These are phyloP conservation scores for Radiomyces spectabilis DNA, from an alignment of 192 early-diverging fungal genomes.

Conservation along the genomic window DNA sequence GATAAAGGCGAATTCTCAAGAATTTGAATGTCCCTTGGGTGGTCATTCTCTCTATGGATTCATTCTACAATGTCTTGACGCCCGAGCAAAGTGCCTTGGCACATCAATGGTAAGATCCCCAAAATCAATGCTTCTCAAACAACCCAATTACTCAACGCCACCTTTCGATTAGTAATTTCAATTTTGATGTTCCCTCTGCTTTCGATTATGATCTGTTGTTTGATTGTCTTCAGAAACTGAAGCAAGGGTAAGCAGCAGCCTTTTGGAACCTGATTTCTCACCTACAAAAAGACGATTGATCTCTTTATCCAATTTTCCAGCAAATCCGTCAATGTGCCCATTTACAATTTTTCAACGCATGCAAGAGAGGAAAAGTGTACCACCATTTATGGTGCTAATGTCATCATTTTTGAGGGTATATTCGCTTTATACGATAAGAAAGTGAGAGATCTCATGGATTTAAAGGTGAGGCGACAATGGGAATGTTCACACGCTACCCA, in stretches of 20 bases:
- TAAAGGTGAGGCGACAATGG: conserved; percentile 40
- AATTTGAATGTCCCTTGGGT: conserved; percentile 78
- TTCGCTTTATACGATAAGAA: conserved; percentile 88
- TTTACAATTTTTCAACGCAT: conserved; percentile 89
- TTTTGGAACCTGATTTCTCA: too few relatives aligned
- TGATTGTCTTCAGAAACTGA: conserved; percentile 65
- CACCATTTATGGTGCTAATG: conserved; percentile 87
- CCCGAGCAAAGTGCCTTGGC: conserved; percentile 59
- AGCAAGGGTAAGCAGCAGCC: conserved; percentile 69
- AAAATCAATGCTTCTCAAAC: background rate
- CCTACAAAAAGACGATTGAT: background rate
- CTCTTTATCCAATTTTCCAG: conserved; percentile 1
- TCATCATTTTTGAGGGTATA: conserved; percentile 96
- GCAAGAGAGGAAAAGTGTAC: conserved; percentile 63
- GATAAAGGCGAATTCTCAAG: conserved; percentile 53
- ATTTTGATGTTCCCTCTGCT: conserved; percentile 91
- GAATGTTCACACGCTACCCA: background rate
- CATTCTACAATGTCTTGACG: conserved; percentile 84
- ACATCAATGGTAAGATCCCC: conserved; percentile 31
- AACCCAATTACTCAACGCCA: too few relatives aligned
- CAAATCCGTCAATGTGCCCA: conserved; percentile 71
- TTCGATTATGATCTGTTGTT: conserved; percentile 79
- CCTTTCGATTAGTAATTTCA: conserved; percentile 70
- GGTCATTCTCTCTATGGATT: conserved; percentile 91
- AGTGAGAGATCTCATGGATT: conserved; percentile 76